Evolutionary conservation across 1,284 basidiomycete genomes (phyloP).

Genomic region (Ustilago hordei): DNA sequence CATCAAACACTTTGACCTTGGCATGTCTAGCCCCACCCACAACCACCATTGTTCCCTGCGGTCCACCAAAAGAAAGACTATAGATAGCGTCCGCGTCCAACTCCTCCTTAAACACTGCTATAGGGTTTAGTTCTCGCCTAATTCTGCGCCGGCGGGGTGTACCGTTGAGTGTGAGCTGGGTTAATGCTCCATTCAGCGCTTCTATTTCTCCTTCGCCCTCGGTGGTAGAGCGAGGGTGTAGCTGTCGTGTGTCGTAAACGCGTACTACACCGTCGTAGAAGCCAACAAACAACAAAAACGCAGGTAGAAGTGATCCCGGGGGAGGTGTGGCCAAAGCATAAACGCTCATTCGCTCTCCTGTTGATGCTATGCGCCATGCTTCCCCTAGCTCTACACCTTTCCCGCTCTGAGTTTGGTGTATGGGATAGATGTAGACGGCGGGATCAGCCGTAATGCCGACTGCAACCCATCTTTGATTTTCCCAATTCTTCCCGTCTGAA

Average conservation of each 20-base stretch:
- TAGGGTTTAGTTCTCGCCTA: conserved; percentile 16
- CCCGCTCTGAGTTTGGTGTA: neutral
- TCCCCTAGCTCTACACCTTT: neutral
- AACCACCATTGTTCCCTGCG: conserved; percentile 10
- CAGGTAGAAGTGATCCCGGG: conserved; percentile 9
- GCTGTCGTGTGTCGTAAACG: conserved; percentile 44
- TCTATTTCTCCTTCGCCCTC: neutral
- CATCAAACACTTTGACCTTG: conserved; percentile 33
- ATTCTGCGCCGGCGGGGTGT: neutral
- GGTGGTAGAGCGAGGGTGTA: neutral
- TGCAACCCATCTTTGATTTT: conserved; percentile 16
- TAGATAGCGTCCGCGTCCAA: conserved; percentile 43
- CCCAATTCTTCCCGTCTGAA: neutral
- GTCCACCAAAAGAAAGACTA: conserved; percentile 37
- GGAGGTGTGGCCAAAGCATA: conserved; percentile 39
- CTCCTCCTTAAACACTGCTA: conserved; percentile 24
- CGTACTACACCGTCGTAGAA: conserved; percentile 49
- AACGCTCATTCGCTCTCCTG: conserved; percentile 19
- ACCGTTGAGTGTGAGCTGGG: neutral
- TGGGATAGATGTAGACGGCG: conserved; percentile 36
- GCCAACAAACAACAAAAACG: conserved; percentile 47
- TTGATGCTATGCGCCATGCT: conserved; percentile 22
- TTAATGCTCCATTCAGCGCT: neutral
- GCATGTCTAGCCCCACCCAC: conserved; percentile 32
- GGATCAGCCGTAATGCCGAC: conserved; percentile 30